A percentile compares a stretch with the other conserved stretches of the same genome.
phyloP scores from a whole-genome alignment of 1,139 yeast genomes.

The Tardiomyces blankii region DNA sequence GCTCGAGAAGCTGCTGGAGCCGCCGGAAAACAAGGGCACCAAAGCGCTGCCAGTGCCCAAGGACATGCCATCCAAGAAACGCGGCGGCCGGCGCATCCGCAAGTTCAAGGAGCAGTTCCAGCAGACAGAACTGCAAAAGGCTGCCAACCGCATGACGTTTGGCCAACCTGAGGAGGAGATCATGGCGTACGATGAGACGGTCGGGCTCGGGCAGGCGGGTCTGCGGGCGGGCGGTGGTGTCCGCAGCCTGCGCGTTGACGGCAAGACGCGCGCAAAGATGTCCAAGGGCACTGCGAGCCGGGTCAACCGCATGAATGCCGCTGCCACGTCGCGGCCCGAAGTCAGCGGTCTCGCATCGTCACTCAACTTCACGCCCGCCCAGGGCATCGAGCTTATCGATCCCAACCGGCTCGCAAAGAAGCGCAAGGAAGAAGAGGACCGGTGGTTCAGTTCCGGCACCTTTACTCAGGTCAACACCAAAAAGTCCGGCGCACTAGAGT shows the following conservation, averaged over 20 bases:
- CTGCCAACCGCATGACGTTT: conserved; percentile 78
- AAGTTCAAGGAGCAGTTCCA: conserved; percentile 74
- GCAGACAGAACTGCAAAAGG: conserved; percentile 69
- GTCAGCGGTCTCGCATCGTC: conserved; percentile 22
- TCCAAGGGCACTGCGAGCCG: conserved; percentile 16
- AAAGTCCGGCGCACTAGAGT: conserved; percentile 3
- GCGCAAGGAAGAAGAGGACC: conserved; percentile 11
- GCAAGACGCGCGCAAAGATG: conserved; percentile 23
- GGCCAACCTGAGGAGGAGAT: conserved; percentile 59
- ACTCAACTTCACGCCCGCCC: conserved; percentile 20
- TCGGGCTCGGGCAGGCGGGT: conserved; percentile 54
- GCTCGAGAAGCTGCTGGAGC: conserved; percentile 61
- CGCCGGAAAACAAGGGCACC: conserved; percentile 58
- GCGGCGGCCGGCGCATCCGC: conserved; percentile 78
- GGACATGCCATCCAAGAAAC: conserved; percentile 64
- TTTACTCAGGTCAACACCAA: conserved; percentile 17
- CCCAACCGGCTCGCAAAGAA: conserved; percentile 11
- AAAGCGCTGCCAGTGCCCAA: conserved; percentile 81
- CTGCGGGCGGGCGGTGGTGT: conserved; percentile 11
- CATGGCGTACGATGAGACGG: conserved; percentile 49
- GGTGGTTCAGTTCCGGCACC: conserved; percentile 24
- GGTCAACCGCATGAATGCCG: not conserved
- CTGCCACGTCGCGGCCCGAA: conserved; percentile 1
- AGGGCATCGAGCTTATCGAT: conserved; percentile 23
- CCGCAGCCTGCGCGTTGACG: conserved; percentile 28